Evolutionary conservation across 140 eudicot genomes (phyloP).

Genomic region (Artemisia princeps): DNA sequence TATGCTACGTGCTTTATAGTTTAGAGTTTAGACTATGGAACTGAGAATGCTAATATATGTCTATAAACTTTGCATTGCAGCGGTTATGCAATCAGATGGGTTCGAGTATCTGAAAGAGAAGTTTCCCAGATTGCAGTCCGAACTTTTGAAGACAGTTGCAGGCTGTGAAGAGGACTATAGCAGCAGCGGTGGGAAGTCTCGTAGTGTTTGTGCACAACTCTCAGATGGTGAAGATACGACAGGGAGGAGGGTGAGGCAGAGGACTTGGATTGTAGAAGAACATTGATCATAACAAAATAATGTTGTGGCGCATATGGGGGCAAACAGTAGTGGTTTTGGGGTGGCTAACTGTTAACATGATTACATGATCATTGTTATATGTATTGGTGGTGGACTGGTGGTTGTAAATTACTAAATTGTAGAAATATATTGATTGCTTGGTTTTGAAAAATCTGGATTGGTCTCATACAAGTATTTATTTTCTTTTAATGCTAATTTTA

Average conservation of each 20-base stretch:
- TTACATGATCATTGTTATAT: neutral
- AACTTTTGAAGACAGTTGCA: conserved; percentile 75
- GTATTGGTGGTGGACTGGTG: conserved; percentile 3
- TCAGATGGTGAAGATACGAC: conserved; percentile 74
- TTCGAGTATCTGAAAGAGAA: conserved; percentile 73
- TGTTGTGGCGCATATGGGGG: too few relatives aligned
- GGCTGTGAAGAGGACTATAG: conserved; percentile 85
- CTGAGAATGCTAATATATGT: neutral
- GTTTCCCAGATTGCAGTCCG: conserved; percentile 68
- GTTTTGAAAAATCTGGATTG: too few relatives aligned
- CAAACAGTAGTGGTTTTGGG: neutral
- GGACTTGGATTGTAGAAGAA: conserved; percentile 31
- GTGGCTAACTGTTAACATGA: conserved; percentile 14
- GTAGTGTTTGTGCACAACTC: conserved; percentile 87
- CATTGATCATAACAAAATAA: conserved; percentile 12
- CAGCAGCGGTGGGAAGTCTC: conserved; percentile 72
- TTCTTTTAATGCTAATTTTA: too few relatives aligned
- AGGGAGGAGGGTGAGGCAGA: conserved; percentile 66
- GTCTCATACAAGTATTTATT: too few relatives aligned
- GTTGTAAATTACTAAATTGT: conserved; percentile 13
- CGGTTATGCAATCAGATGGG: conserved; percentile 91
- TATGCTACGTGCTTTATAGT: too few relatives aligned
- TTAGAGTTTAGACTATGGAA: neutral
- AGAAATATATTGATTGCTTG: conserved; percentile 15
- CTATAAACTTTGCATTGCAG: conserved; percentile 34